Percentiles rank a stretch among this genome's conserved stretches.
Evolutionary conservation across 1,139 yeast genomes (phyloP).

Genomic region (Hemisphaericaspora xylofermentans): DNA sequence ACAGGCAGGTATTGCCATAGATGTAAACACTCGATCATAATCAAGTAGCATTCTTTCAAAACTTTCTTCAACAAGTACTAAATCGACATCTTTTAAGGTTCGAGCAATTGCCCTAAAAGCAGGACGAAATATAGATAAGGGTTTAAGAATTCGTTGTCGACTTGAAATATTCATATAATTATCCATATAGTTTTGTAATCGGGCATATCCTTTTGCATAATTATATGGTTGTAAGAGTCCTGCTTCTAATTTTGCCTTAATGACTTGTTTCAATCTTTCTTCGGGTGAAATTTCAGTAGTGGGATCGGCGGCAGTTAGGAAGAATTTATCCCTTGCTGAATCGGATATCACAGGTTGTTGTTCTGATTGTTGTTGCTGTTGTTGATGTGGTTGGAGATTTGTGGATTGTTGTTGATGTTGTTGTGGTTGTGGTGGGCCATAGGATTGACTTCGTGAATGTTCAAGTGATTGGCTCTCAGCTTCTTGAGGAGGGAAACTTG

Average conservation of each 20-base stretch:
- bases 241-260: constrained; percentile 91
- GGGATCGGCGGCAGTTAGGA: constrained; percentile 96
- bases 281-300: constrained; percentile 93
- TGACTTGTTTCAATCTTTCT: constrained; percentile 91
- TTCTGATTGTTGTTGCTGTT: constrained; percentile 9
- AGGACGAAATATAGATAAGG: constrained; percentile 83
- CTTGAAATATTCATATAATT: constrained; percentile 86
- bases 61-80: constrained; percentile 89
- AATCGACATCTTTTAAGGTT: constrained; percentile 85
- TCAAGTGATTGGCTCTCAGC: constrained; percentile 6
- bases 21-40: constrained; percentile 92
- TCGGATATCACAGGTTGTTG: constrained; percentile 59
- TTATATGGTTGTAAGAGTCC: constrained; percentile 91
- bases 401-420: constrained; percentile 1
- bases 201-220: constrained; percentile 90
- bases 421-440: constrained; percentile 13
- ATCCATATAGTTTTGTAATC: constrained; percentile 90
- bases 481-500: constrained; percentile 10
- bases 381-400: constrained; percentile 12
- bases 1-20: constrained; percentile 98
- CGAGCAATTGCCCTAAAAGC: constrained; percentile 93
- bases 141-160: constrained; percentile 83
- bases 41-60: constrained; percentile 92
- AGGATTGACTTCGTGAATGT: constrained; percentile 1
- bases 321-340: constrained; percentile 89